Conservation (phyloP, 1,139 yeast genomes). For the Wickerhamomyces sp. region DNA sequence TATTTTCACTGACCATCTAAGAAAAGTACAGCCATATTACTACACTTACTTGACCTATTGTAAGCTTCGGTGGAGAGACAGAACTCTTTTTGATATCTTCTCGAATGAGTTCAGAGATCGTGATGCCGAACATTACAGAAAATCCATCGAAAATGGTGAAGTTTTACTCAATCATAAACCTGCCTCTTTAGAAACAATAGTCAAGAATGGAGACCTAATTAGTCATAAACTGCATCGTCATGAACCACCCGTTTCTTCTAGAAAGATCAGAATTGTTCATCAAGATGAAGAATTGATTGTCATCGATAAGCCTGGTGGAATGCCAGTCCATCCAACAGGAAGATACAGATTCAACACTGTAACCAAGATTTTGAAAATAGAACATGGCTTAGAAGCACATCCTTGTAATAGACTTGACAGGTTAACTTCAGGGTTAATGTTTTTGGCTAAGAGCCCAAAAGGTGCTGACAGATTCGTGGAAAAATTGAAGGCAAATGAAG, state of each 20-base stretch:
- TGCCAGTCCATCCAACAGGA: constrained; percentile 80
- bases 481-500: constrained; percentile 36
- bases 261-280: constrained; percentile 62
- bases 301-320: constrained; percentile 68
- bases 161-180: constrained; percentile 66
- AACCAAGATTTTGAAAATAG: constrained; percentile 50
- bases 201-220: constrained; percentile 81
- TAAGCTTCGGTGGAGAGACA: constrained; percentile 86
- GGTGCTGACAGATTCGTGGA: constrained; percentile 42
- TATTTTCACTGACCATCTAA: constrained; percentile 49
- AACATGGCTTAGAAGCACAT: constrained; percentile 31
- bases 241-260: constrained; percentile 71
- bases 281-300: constrained; percentile 61
- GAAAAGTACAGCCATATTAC: constrained; percentile 80
- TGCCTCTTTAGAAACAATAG: constrained; percentile 60
- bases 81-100: constrained; percentile 74
- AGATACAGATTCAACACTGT: constrained; percentile 56
- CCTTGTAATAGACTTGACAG: constrained; percentile 72
- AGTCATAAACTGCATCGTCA: constrained; percentile 80
- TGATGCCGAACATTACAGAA: constrained; percentile 60
- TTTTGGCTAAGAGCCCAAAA: constrained; percentile 47
- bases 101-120: constrained; percentile 80
- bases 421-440: constrained; percentile 67
- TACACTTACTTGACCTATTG: constrained; percentile 89
- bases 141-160: constrained; percentile 65